Conservation (phyloP, 345 rosid genomes). For the Gossypium australe region DNA sequence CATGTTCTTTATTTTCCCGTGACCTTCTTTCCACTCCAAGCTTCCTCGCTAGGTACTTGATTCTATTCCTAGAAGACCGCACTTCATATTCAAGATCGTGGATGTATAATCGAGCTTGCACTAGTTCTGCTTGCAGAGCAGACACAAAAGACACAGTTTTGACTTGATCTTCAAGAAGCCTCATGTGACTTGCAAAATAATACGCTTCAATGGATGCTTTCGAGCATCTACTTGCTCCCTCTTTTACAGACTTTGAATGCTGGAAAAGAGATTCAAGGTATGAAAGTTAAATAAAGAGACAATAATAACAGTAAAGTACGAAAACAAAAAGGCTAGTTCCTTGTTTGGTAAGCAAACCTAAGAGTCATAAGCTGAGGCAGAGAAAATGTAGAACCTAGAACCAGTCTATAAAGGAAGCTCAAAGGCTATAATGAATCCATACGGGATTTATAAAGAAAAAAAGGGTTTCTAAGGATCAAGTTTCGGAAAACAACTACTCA, state of each 20-base stretch:
- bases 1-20: constrained; percentile 33
- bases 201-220: constrained; percentile 23
- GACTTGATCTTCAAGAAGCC: constrained; percentile 32
- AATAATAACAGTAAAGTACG: not conserved
- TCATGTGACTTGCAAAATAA: constrained; percentile 23
- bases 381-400: not conserved
- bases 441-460: not conserved
- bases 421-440: not conserved
- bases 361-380: not conserved
- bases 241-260: constrained; percentile 22
- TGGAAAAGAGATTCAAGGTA: constrained; percentile 15
- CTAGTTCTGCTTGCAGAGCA: constrained; percentile 34
- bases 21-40: constrained; percentile 32
- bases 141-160: constrained; percentile 28
- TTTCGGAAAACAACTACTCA: not conserved
- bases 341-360: not conserved
- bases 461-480: not conserved
- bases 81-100: constrained; percentile 36
- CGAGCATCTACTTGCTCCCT: constrained; percentile 29
- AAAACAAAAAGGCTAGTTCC: not conserved
- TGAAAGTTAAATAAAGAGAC: not conserved
- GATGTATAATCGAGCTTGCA: constrained; percentile 28
- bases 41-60: constrained; percentile 33
- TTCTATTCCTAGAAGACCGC: constrained; percentile 29
- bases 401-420: not conserved